Base-by-base conservation (phyloP, 306 rosid species). In the Prosopis cineraria region DNA sequence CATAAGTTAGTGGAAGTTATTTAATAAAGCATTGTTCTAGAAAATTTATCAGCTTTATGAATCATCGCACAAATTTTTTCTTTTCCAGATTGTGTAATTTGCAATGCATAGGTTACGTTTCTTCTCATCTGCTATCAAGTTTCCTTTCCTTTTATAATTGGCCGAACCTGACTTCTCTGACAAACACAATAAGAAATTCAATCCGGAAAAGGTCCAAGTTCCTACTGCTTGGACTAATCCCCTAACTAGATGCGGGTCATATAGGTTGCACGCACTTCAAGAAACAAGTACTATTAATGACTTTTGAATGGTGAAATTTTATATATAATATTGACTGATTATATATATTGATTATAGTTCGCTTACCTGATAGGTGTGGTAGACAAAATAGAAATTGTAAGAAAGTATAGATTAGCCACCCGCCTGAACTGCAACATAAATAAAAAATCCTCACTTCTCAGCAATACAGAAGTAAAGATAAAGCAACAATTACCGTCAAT, bases 351-450 rank as follows among this genome's bases (percentile, higher is more conserved):
- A 48, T 52, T 11, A 6, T 52, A 11, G 78, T 65, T 63, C 65
- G 33, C 81, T 47, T 79, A 91, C 98, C 98, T 95, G 82, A 92
- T 92, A 29, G 96, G 97, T 16, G 98, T 92, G 56, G 95, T 86
- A 81, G 98, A 95, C 77, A 95, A 86, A 87, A 90, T 91, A 78
- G 98, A 92, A 86, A 95, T 95, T 31, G 93, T 80, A 79, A 95
- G 98, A 77, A 95, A 95, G 88, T 95, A 95, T 75, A 92, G 92
- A 80, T 95, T 95, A 73, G 98, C 98, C 85, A 95, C 98, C 87
- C 98, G 95, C 65, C 98, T 90, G 90, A 95, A 95, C 98, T 95
- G 98, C 90, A 86, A 59, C 73, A 60, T 81, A 83, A 86, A 84
- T 62, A 86, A 58, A 78, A 48, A 84, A 76, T 69, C 81, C 70